These are phyloP conservation scores for Isoetes taiwanensis DNA, from an alignment of 75 land plant species.

Conservation along the genomic window DNA sequence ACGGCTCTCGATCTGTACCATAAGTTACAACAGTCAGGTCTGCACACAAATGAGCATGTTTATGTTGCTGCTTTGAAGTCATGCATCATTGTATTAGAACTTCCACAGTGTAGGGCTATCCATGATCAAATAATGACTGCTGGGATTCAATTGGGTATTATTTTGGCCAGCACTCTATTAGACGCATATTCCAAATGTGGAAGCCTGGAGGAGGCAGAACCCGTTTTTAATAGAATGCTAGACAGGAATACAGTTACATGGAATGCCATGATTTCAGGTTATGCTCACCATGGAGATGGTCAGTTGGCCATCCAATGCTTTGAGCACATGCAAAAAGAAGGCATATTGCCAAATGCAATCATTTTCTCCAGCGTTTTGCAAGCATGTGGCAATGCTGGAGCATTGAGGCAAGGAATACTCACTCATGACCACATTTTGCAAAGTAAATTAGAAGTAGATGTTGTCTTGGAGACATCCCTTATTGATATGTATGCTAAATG, in stretches of 20 bases:
- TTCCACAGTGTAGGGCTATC: slow-evolving; percentile 7
- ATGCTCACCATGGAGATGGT: neutral
- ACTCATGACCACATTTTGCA: too few relatives aligned
- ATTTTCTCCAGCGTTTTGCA: neutral
- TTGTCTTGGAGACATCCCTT: too few relatives aligned
- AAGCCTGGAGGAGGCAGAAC: slow-evolving; percentile 1
- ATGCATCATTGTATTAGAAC: slow-evolving; percentile 8
- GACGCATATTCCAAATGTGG: slow-evolving; percentile 32
- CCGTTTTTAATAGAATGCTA: neutral
- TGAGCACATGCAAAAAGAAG: neutral
- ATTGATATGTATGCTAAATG: too few relatives aligned
- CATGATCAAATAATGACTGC: neutral
- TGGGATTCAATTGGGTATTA: slow-evolving; percentile 9
- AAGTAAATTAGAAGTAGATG: too few relatives aligned
- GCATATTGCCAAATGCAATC: neutral
- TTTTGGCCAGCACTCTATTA: slow-evolving; percentile 20
- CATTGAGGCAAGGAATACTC: too few relatives aligned
- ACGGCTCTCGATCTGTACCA: slow-evolving; percentile 34
- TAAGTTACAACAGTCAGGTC: slow-evolving; percentile 28
- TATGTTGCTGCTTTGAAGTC: slow-evolving; percentile 10
- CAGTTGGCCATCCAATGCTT: neutral
- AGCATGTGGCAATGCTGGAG: neutral
- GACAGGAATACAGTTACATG: neutral
- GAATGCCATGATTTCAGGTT: neutral
- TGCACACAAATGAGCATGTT: slow-evolving; percentile 14